A percentile compares a stretch with the other conserved stretches of the same genome.
These are phyloP conservation scores for Drechslerella coelobrocha DNA, from an alignment of 2,329 filamentous ascomycete species.

Conservation along the genomic window DNA sequence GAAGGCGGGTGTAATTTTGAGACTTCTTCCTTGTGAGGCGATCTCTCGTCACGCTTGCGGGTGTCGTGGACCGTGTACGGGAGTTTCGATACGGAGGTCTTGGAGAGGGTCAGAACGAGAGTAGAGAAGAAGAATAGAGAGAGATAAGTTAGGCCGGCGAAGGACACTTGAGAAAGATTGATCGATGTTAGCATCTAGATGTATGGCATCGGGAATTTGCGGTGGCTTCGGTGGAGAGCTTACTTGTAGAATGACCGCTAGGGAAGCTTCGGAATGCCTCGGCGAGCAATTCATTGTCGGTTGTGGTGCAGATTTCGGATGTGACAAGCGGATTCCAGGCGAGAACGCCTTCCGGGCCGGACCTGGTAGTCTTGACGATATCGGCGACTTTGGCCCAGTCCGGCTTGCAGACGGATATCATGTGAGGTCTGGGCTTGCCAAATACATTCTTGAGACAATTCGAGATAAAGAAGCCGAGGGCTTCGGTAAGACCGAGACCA, in stretches of 20 bases:
- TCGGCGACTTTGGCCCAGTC: slow-evolving; percentile 69
- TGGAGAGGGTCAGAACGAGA: slow-evolving; percentile 69
- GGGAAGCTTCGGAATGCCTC: slow-evolving; percentile 88
- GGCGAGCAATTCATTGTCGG: slow-evolving; percentile 67
- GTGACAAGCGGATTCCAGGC: slow-evolving; percentile 73
- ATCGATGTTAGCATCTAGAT: slow-evolving; percentile 28
- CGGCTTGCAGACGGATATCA: slow-evolving; percentile 75
- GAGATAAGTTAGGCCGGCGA: slow-evolving; percentile 81
- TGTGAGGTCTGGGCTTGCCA: slow-evolving; percentile 70
- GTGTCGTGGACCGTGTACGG: slow-evolving; percentile 20
- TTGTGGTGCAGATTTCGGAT: slow-evolving; percentile 76
- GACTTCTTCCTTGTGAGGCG: slow-evolving; percentile 2
- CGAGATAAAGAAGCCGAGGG: slow-evolving; percentile 78
- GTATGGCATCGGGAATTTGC: slow-evolving; percentile 50
- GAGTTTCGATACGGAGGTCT: slow-evolving; percentile 32
- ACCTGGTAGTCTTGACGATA: slow-evolving; percentile 68
- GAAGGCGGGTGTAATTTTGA: slow-evolving; percentile 42
- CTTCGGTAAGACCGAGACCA: slow-evolving; percentile 76
- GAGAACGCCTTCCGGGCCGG: slow-evolving; percentile 62
- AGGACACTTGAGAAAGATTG: slow-evolving; percentile 64
- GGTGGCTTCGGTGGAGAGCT: too few relatives aligned
- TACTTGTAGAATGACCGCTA: slow-evolving; percentile 73
- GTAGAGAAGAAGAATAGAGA: slow-evolving; percentile 86
- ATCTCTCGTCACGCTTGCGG: slow-evolving; percentile 3
- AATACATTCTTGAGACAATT: slow-evolving; percentile 80